phyloP scores from a whole-genome alignment of 495 filamentous ascomycete species.

The Xylaria flabelliformis region DNA sequence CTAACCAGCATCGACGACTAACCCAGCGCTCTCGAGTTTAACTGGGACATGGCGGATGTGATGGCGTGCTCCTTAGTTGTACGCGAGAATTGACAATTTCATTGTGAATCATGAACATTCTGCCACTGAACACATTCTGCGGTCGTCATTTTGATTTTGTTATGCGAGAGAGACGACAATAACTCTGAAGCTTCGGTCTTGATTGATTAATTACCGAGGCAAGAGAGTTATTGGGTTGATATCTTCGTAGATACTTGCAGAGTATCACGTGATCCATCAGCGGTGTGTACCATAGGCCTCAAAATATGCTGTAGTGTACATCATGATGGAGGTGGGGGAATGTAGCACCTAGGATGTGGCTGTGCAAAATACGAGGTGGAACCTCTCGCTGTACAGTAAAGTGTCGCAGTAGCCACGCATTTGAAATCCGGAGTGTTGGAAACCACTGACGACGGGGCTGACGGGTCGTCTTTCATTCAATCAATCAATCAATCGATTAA shows the following conservation, averaged over 20 bases:
- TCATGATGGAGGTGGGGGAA: too few relatives aligned
- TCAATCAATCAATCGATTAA: not conserved
- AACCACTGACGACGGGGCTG: conserved; percentile 10
- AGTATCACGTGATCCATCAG: not conserved
- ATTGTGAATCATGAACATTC: not conserved
- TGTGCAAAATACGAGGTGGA: not conserved
- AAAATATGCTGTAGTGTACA: too few relatives aligned
- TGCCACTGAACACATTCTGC: not conserved
- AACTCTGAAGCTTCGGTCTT: too few relatives aligned
- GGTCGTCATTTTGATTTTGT: too few relatives aligned
- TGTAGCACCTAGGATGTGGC: not conserved
- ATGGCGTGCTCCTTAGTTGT: not conserved
- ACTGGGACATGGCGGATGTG: too few relatives aligned
- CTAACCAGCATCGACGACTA: too few relatives aligned
- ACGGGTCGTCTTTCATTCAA: not conserved
- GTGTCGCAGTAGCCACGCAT: conserved; percentile 19
- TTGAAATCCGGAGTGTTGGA: conserved; percentile 21
- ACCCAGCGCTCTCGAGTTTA: not conserved
- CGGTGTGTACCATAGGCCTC: not conserved
- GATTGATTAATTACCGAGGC: too few relatives aligned
- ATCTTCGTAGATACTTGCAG: too few relatives aligned
- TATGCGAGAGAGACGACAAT: too few relatives aligned
- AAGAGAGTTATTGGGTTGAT: too few relatives aligned
- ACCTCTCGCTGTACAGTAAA: conserved; percentile 25
- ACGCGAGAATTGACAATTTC: not conserved